A percentile compares a stretch with the other conserved stretches of the same genome.
Evolutionary conservation across 768 basidiomycete species (phyloP).

Genomic region (Hortiboletus flavorubellus): DNA sequence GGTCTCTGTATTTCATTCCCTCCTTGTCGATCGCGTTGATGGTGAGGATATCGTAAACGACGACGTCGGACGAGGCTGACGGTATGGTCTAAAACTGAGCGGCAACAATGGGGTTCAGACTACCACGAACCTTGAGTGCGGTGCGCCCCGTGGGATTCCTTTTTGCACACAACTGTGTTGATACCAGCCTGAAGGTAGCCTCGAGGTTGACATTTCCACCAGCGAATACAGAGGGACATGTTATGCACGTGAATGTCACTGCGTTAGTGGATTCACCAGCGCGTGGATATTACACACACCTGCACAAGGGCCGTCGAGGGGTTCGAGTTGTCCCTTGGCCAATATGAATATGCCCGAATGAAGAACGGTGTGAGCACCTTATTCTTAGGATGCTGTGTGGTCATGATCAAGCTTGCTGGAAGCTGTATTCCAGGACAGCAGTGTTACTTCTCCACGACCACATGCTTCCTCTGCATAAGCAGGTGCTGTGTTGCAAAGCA

Average conservation of each 20-base stretch:
- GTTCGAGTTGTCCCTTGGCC: background rate
- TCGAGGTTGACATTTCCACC: background rate
- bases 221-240: background rate
- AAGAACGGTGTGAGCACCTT: background rate
- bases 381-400: background rate
- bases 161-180: no score
- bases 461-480: background rate
- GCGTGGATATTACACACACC: background rate
- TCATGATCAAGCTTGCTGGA: background rate
- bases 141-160: no score
- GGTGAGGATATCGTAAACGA: slow-evolving; percentile 93
- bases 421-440: background rate
- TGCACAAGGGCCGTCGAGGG: background rate
- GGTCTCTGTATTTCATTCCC: slow-evolving; percentile 71
- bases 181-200: no score
- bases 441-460: background rate
- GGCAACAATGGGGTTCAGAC: no score
- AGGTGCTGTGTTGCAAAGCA: background rate
- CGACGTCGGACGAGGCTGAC: slow-evolving; percentile 62
- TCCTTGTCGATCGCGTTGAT: slow-evolving; percentile 84
- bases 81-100: slow-evolving; percentile 38
- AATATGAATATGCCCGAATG: background rate
- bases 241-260: background rate
- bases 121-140: no score
- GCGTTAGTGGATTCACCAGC: background rate